Evolutionary conservation across 352 stramenopile genomes (phyloP).

Genomic region (Globisporangium nodosum): DNA sequence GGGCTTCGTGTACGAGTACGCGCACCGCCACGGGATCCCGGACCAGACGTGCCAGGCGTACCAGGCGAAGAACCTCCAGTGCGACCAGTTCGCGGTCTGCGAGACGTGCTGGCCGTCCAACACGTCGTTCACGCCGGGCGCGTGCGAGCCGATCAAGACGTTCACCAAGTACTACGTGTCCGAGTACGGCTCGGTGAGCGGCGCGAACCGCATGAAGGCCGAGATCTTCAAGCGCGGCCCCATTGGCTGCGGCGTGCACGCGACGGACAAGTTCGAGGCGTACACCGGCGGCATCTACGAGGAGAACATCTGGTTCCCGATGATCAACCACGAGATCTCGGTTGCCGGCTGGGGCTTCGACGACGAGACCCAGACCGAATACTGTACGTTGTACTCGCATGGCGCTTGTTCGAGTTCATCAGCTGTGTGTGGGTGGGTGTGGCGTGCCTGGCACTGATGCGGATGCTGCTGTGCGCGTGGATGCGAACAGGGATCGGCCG

Average conservation of each 20-base stretch:
- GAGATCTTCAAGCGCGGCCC: conserved; percentile 90
- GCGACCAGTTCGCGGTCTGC: conserved; percentile 71
- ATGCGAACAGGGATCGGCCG: conserved; percentile 66
- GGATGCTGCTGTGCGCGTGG: not conserved
- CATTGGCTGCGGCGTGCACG: conserved; percentile 85
- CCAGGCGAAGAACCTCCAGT: conserved; percentile 79
- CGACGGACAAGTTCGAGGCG: conserved; percentile 78
- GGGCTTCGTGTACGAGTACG: conserved; percentile 82
- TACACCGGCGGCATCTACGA: conserved; percentile 83
- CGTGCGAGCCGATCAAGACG: conserved; percentile 79
- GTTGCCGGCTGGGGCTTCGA: conserved; percentile 86
- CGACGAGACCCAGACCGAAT: conserved; percentile 83
- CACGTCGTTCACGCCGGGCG: conserved; percentile 76
- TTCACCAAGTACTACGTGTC: conserved; percentile 89
- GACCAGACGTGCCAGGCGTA: conserved; percentile 92
- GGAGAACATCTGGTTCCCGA: conserved; percentile 72
- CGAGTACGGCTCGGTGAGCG: conserved; percentile 86
- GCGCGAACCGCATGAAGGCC: conserved; percentile 86
- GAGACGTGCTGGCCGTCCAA: conserved; percentile 88
- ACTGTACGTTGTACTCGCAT: conserved; percentile 48
- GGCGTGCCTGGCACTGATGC: not conserved
- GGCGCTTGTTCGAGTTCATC: no score
- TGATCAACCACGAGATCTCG: conserved; percentile 89
- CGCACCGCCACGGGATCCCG: conserved; percentile 84
- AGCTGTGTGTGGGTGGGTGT: no score